A percentile compares a stretch with the other conserved stretches of the same genome.
Evolutionary conservation across 441 rosid species (phyloP).

Genomic region (Arabidopsis lyrata): DNA sequence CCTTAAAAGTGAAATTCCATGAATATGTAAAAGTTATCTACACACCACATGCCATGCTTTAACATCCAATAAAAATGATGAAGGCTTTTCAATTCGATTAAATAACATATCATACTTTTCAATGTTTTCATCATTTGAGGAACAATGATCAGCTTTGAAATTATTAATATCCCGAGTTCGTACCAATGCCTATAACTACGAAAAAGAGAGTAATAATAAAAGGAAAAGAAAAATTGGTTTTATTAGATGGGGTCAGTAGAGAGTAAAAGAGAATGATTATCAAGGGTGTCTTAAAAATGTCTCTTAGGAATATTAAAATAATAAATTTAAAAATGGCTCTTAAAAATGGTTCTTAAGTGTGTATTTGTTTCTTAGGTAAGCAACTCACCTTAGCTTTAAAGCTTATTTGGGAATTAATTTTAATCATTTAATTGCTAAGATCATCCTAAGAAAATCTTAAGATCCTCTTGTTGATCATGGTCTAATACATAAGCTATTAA

Average conservation of each 20-base stretch:
- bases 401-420: no score
- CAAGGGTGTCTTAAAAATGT: no score
- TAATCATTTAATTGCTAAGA: no score
- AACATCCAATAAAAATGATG: constrained; percentile 22
- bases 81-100: constrained; percentile 10
- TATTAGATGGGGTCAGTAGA: constrained; percentile 30
- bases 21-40: constrained; percentile 19
- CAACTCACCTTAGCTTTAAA: no score
- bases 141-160: constrained; percentile 29
- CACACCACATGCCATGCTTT: constrained; percentile 41
- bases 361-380: no score
- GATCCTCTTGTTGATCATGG: no score
- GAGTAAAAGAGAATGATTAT: no score
- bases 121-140: constrained; percentile 37
- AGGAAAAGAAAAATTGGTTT: constrained; percentile 3
- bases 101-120: constrained; percentile 28
- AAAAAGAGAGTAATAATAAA: constrained; percentile 23
- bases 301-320: no score
- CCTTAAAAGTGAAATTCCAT: background rate
- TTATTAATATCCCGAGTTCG: constrained; percentile 31
- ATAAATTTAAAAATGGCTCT: no score
- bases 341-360: no score
- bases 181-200: constrained; percentile 27
- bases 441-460: no score
- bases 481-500: constrained; percentile 9